These are phyloP conservation scores for Fraxinus baroniana DNA, from an alignment of 305 asterid species.

Conservation along the genomic window DNA sequence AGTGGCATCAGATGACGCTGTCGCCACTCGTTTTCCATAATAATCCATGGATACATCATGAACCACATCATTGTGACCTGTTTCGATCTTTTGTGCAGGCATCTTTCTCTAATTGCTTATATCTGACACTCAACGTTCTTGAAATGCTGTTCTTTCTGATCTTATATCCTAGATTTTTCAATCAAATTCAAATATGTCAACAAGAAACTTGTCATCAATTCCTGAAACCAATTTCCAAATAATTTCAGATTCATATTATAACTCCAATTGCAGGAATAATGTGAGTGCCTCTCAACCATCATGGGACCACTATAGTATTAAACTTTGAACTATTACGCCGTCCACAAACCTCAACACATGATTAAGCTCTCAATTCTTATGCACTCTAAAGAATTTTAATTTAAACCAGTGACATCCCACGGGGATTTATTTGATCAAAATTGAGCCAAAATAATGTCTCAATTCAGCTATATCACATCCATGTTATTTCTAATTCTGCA, in stretches of 20 bases:
- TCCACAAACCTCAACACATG: not conserved
- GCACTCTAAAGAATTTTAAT: not conserved
- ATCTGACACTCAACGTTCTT: conserved; percentile 5
- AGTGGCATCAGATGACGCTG: conserved; percentile 83
- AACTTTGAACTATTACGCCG: not conserved
- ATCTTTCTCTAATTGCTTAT: conserved; percentile 33
- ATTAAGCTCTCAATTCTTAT: not conserved
- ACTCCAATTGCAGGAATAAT: conserved; percentile 10
- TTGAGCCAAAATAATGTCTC: conserved; percentile 9
- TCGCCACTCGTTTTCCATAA: conserved; percentile 87
- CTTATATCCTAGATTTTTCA: conserved; percentile 25
- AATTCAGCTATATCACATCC: conserved; percentile 3
- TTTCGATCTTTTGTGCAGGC: conserved; percentile 96
- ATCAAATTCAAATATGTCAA: not conserved
- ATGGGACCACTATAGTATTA: not conserved
- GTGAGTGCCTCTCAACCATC: not conserved
- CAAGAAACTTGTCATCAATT: conserved; percentile 1
- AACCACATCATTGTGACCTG: conserved; percentile 75
- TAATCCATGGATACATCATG: conserved; percentile 93
- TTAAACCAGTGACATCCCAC: not conserved
- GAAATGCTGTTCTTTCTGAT: conserved; percentile 7
- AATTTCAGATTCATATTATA: conserved; percentile 14
- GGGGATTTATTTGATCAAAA: not conserved
- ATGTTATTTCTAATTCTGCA: not conserved
- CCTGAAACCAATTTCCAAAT: not conserved